Base-by-base conservation (phyloP, 75 land plant species). In the Selaginella moellendorffii region DNA sequence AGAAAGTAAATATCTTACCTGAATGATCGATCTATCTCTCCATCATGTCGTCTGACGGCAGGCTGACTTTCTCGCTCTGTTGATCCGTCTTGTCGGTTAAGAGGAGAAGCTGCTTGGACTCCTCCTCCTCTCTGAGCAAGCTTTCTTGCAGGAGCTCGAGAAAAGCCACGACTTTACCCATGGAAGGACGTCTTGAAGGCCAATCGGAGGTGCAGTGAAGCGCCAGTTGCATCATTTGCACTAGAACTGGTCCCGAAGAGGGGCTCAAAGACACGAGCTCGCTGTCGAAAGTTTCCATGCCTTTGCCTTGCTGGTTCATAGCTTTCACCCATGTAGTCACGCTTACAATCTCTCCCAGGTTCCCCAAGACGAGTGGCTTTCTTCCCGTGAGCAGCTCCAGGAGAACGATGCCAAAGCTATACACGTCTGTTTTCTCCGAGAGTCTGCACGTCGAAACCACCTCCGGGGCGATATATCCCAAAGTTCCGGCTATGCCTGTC, bases 381-480 rank as follows among this genome's bases (percentile, higher is more conserved):
- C n/a, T 56, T 24, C 59, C 59, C 9, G 59, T 56, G 9, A 56
- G 59, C 5, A 56, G 59, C 59, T 56, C 59, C n/a, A 56, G 24
- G 9, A 56, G 24, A 9, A 56, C 59, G 2, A 56, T 56, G 8
- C 59, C 59, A 56, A 21, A 56, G 19, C 59, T 24, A 56, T 56
- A 56, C 24, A 56, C 59, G 24, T 56, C 59, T 19, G 59, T 56
- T 56, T 56, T 56, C 24, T 56, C 59, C 8, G 59, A 8, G 8
- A 56, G 59, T 56, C 59, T 56, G 59, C 59, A 56, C 9, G 25
- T 56, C 2, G 59, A 56, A 8, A 19, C 59, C 5, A 25, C 59
- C n/a, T 56, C 59, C n/a, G 59, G 59, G 5, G 59, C 59, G n/a
- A 56, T 56, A 25, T 56, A 56, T 56, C 59, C 59, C 59, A 56